Evolutionary conservation across 306 rosid species (phyloP), one percentile per base, ranked within the genome.

Genomic region (Medicago ruthenica): DNA sequence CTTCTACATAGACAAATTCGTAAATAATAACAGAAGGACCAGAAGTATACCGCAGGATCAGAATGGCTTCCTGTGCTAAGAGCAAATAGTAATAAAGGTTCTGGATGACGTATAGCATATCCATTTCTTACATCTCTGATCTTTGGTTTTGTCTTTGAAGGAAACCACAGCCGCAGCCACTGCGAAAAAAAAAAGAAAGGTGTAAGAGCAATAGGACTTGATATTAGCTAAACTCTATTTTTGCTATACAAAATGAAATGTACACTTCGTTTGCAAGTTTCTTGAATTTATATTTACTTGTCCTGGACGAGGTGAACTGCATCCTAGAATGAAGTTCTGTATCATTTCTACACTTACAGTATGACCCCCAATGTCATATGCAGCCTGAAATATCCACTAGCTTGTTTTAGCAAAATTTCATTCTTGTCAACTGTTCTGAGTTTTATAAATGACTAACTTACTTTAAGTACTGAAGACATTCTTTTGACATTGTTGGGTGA

Each of bases 341-440:
- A 95, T 89, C 85, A 75, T 78, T 67, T 95, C 96, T 55, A 95
- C 85, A 53, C 91, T 95, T 72, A 90, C 65, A 41, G 83, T 78
- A 55, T 87, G 92, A 39, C 97, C 98, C 20, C 98, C 97, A 74
- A 95, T 78, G 73, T 85, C 89, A 80, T 92, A 95, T 57, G 96
- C 95, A 50, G 97, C 96, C 98, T 95, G 91, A 78, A 85, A 72
- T 68, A 81, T 45, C 57, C 74, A 40, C 31, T 47, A 71, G 73
- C 55, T 76, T 65, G 76, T 71, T 63, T 86, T 31, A 75, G 79
- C 57, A 50, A 44, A 40, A 76, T 37, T 24, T 42, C 27, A 72
- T 22, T 47, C 15, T 21, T 76, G 14, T 31, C 15, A 36, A n/a
- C 75, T 79, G 39, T 50, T 39, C 53, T 51, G 67, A 70, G 69